Percentiles rank a stretch among this genome's conserved stretches.
phyloP scores from a whole-genome alignment of 768 basidiomycete species.

The Rubroboletus pulcherrimus region DNA sequence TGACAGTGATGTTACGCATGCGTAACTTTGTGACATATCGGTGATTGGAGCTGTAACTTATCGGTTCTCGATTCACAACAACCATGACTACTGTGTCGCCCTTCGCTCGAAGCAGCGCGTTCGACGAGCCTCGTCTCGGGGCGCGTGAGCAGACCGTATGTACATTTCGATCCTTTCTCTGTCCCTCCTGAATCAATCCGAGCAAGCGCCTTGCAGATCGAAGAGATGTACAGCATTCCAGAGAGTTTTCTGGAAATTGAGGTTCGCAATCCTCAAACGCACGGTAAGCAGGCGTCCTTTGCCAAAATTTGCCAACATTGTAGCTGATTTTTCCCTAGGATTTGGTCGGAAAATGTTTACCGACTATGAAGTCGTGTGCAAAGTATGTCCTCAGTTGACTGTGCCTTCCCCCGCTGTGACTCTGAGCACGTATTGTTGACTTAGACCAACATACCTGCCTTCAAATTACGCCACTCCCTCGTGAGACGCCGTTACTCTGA shows the following conservation, averaged over 20 bases:
- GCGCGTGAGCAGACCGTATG: slow-evolving; percentile 59
- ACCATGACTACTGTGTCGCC: slow-evolving; percentile 44
- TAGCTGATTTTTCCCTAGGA: slow-evolving; percentile 36
- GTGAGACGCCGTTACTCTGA: slow-evolving; percentile 89
- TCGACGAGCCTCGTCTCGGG: slow-evolving; percentile 48
- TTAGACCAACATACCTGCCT: slow-evolving; percentile 98
- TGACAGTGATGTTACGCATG: slow-evolving; percentile 36
- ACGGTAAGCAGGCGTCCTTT: slow-evolving; percentile 48
- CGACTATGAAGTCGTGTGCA: slow-evolving; percentile 98
- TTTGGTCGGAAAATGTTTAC: slow-evolving; percentile 99
- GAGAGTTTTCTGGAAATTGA: slow-evolving; percentile 98
- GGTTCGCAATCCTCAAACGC: slow-evolving; percentile 94
- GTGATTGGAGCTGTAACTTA: slow-evolving; percentile 17
- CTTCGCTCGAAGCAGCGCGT: slow-evolving; percentile 56
- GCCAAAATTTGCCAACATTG: background rate
- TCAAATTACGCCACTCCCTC: slow-evolving; percentile 91
- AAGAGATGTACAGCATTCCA: slow-evolving; percentile 98
- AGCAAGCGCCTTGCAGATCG: slow-evolving; percentile 58
- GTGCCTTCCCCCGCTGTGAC: background rate
- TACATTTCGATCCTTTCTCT: slow-evolving; percentile 2
- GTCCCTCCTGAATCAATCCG: slow-evolving; percentile 29
- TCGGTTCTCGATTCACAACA: slow-evolving; percentile 20
- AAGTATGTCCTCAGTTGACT: slow-evolving; percentile 44
- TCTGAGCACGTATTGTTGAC: background rate
- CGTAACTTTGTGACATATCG: slow-evolving; percentile 22